These are phyloP conservation scores for Fagus crenata DNA, from an alignment of 306 rosid species.

Conservation along the genomic window DNA sequence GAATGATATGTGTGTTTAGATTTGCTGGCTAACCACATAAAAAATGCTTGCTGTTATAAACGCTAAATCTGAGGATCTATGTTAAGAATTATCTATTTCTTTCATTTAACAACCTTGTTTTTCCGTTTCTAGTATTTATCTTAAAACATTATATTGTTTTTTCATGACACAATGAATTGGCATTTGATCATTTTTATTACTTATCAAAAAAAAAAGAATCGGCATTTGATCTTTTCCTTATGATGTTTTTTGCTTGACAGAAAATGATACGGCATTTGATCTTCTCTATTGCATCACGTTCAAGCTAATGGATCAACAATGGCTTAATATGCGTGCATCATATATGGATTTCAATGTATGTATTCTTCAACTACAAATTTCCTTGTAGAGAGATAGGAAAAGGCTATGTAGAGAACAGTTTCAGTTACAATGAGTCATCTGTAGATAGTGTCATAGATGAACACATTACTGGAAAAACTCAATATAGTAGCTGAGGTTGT, in stretches of 20 bases:
- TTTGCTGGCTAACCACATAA: background rate
- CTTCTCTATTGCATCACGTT: constrained; percentile 93
- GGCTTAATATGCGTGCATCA: constrained; percentile 98
- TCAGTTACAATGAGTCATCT: background rate
- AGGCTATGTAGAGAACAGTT: background rate
- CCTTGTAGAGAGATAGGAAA: background rate
- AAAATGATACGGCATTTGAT: constrained; percentile 86
- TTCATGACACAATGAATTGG: too few species aligned
- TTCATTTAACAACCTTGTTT: background rate
- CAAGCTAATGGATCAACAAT: constrained; percentile 97
- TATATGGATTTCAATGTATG: constrained; percentile 99
- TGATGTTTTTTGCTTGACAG: constrained; percentile 45
- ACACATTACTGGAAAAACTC: background rate
- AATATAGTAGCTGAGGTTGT: background rate
- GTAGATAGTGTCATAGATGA: background rate
- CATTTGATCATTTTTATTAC: too few species aligned
- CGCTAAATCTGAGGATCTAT: background rate
- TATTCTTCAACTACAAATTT: constrained; percentile 28
- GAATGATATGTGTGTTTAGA: background rate
- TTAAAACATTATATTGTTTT: background rate
- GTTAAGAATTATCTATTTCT: background rate
- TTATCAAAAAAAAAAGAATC: too few species aligned
- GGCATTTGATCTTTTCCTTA: too few species aligned
- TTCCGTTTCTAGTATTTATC: background rate
- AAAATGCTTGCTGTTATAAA: background rate